Evolutionary conservation across 192 early-diverging fungal genomes (phyloP), one percentile per base, ranked within the genome.

Genomic region (Coemansia sp.): DNA sequence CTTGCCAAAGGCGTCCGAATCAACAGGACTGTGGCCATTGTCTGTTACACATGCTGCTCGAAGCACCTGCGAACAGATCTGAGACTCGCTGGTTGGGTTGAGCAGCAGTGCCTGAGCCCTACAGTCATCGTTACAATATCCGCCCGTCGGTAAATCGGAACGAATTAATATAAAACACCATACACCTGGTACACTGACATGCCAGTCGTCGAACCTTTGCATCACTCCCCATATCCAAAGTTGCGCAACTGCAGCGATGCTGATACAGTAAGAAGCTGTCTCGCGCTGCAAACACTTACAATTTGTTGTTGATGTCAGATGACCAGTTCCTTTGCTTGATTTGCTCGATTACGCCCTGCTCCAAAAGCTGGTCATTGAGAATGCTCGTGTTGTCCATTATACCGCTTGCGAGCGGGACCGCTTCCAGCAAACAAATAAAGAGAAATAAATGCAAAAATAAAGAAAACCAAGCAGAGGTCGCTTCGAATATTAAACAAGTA

Each of bases 241-340:
- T 36, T 36, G 34, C 5, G 1, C 34, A 5, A 36, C 7, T 36
- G 4, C 8, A 0, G 34, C 0, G 7, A 36, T 1, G 8, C 13
- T 44, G 7, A 44, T 20, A 20, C 42, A 44, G 0, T 44, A 5
- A 44, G 17, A 20, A 8, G 9, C 23, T 25, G 6, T 6, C 20
- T 8, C 10, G 45, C n/a, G 20, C 2, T 15, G 8, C 4, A 37
- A 7, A 47, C 52, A 42, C 75, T 68, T 72, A 79, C 75, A 79
- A 40, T 25, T 72, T 71, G 47, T 68, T 67, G 50, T 61, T 72
- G 44, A 79, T 63, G 27, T 37, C 44, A 9, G 65, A 59, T 52
- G 68, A 60, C 70, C 75, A 79, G 47, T 72, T 64, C 47, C 75
- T 70, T 9, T 50, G 47, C 20, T 44, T 52, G 38, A 78, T 78